Evolutionary conservation across 106 monocot genomes (phyloP).

Genomic region (Dioscorea alata): DNA sequence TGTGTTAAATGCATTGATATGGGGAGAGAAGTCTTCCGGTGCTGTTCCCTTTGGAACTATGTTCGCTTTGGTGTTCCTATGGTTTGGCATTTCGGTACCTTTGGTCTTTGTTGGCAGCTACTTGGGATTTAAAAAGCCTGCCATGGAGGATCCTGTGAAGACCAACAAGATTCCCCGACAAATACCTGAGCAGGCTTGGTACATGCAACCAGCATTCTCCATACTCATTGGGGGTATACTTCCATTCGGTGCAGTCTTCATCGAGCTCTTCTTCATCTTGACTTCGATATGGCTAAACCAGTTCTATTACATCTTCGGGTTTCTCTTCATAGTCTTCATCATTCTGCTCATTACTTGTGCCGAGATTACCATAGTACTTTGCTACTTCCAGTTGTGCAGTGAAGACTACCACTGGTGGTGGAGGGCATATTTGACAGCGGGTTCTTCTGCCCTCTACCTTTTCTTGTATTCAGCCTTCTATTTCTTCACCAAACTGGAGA

Average conservation of each 20-base stretch:
- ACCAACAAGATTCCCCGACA: conserved; percentile 47
- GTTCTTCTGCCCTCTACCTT: conserved; percentile 17
- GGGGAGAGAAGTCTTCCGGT: conserved; percentile 21
- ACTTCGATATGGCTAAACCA: conserved; percentile 40
- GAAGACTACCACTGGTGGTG: conserved; percentile 22
- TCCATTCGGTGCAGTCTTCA: conserved; percentile 29
- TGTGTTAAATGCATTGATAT: conserved; percentile 13
- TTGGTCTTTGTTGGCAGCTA: conserved; percentile 38
- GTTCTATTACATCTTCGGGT: conserved; percentile 47
- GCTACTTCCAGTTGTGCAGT: conserved; percentile 21
- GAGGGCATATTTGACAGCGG: conserved; percentile 18
- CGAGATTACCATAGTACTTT: conserved; percentile 14
- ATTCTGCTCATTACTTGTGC: conserved; percentile 15
- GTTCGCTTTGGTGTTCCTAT: conserved; percentile 40
- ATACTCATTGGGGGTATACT: conserved; percentile 37
- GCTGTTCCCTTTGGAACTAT: conserved; percentile 45
- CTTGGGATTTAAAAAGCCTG: conserved; percentile 42
- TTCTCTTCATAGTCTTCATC: conserved; percentile 18
- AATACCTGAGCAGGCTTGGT: conserved; percentile 32
- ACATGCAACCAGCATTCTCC: conserved; percentile 30
- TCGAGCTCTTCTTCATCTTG: conserved; percentile 30
- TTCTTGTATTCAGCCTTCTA: conserved; percentile 13
- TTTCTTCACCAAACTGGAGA: conserved; percentile 19
- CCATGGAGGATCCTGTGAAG: conserved; percentile 44
- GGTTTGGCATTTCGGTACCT: conserved; percentile 33